Base-by-base conservation (phyloP, 495 filamentous ascomycete species). In the Letharia columbiana region DNA sequence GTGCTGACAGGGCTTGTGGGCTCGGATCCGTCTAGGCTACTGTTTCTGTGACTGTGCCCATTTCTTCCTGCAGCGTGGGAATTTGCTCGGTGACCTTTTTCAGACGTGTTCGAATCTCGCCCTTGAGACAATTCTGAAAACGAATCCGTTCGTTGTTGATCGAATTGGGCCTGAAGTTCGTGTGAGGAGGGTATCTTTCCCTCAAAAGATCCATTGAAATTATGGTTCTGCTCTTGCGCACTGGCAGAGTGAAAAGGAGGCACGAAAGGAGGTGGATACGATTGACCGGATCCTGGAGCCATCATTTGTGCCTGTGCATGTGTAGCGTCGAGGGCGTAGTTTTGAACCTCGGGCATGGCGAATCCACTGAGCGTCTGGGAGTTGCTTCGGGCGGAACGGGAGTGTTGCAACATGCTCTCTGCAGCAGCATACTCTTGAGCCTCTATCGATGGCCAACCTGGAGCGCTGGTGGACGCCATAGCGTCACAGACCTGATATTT, bases 1-100 rank as follows among this genome's bases (percentile, higher is more conserved):
- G 79, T 79, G 66, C 79, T 80, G 54, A 74, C 71, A 63, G 76
- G 78, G 66, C 79, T 83, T 40, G 76, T 75, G 40, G 75, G 73
- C 63, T 81, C 78, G 60, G 79, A 73, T 61, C 78, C 77, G 44
- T 81, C 75, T 33, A 74, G 28, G 59, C 65, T 70, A 58, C 56
- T 70, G 17, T 67, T 65, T 42, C 50, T 62, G 42, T 60, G 63
- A 23, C 64, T 61, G n/a, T 63, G 58, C n/a, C 60, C 56, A 35
- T 47, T n/a, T 39, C 45, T 64, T 28, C 58, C 42, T 20, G 50
- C 59, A 67, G 39, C 63, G 37, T 52, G 20, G 20, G 39, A 44
- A 13, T n/a, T 66, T 49, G 49, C 11, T 41, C 44, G 60, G n/a
- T 59, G 59, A 37, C 49, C 17, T 9, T 62, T 59, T 2, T 45